phyloP scores from a whole-genome alignment of 805 yeast genomes.

The Candida arabinofermentans region DNA sequence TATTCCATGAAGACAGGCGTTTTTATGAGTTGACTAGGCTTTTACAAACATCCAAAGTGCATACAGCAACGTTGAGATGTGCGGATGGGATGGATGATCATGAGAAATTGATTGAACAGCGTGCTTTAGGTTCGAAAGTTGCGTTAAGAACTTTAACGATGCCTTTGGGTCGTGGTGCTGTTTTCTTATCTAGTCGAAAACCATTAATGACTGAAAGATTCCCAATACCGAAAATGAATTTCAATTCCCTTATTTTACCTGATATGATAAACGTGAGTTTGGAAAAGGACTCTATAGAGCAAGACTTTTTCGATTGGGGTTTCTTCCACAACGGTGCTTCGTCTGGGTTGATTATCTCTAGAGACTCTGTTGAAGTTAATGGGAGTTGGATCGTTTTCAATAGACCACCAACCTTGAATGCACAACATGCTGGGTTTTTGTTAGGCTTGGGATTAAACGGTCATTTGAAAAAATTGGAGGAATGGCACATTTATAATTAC shows the following conservation, averaged over 20 bases:
- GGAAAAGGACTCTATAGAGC: constrained; percentile 50
- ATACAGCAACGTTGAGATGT: constrained; percentile 41
- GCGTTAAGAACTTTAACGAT: constrained; percentile 70
- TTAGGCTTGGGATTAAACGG: constrained; percentile 91
- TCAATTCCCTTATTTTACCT: constrained; percentile 63
- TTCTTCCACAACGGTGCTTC: constrained; percentile 90
- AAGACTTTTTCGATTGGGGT: constrained; percentile 67
- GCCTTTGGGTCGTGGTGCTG: constrained; percentile 75
- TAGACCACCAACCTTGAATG: constrained; percentile 62
- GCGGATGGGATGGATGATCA: constrained; percentile 47
- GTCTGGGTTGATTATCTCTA: constrained; percentile 70
- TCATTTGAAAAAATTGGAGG: constrained; percentile 75
- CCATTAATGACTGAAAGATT: constrained; percentile 86
- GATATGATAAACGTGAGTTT: constrained; percentile 56
- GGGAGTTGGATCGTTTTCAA: constrained; percentile 93
- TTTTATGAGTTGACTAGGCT: constrained; percentile 72
- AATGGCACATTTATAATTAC: constrained; percentile 94
- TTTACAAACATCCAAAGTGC: constrained; percentile 66
- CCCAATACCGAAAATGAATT: constrained; percentile 71
- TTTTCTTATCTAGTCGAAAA: constrained; percentile 60
- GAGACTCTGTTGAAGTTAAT: constrained; percentile 60
- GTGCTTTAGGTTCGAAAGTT: constrained; percentile 52
- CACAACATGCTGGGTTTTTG: constrained; percentile 94
- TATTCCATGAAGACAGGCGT: constrained; percentile 75
- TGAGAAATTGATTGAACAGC: constrained; percentile 51